Evolutionary conservation across 352 stramenopile species (phyloP), one percentile per base, ranked within the genome.

Genomic region (Globisporangium cylindrosporum): DNA sequence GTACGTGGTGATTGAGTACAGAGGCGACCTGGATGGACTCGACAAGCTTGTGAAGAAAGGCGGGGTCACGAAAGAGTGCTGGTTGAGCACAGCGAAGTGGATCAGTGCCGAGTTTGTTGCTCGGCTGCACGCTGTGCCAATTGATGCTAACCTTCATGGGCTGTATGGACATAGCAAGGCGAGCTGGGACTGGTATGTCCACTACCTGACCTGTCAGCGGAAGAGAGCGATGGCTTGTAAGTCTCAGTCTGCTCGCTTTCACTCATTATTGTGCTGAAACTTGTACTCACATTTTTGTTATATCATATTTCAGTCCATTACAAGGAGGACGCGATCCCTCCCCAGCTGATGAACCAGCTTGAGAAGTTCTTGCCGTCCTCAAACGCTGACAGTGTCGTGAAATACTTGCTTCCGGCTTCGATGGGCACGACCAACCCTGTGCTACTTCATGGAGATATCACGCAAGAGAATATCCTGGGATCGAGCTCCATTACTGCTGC

Each of bases 401-500:
- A 59, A 8, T 29, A 75, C 29, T 43, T 92, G 53, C 74, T 93
- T 27, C 86, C 86, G 8, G 65, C 68, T 2, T 74, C 64, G 5
- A 54, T 56, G 1, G 67, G 24, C 1, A 64, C 73, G 18, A 36
- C 67, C 1, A 72, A 73, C 1, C 84, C 86, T 41, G 82, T 92
- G 62, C 72, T 95, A 20, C 73, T 96, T 24, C 88, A 96, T 59
- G 85, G 87, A 41, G 88, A 96, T 57, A 66, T 96, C 29, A 96
- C 88, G n/a, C 80, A 92, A 34, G 88, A 96, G 61, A 96, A 96
- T 60, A 84, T 96, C 41, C 71, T 96, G 14, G 88, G 88, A 10
- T 72, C 62, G 6, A 62, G 62, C 46, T 22, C 77, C n/a, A 55
- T 56, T 68, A 57, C 38, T 10, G 6, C 15, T 49, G 5, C 18